Evolutionary conservation across 768 basidiomycete species (phyloP).

Genomic region (Suillus occidentalis): DNA sequence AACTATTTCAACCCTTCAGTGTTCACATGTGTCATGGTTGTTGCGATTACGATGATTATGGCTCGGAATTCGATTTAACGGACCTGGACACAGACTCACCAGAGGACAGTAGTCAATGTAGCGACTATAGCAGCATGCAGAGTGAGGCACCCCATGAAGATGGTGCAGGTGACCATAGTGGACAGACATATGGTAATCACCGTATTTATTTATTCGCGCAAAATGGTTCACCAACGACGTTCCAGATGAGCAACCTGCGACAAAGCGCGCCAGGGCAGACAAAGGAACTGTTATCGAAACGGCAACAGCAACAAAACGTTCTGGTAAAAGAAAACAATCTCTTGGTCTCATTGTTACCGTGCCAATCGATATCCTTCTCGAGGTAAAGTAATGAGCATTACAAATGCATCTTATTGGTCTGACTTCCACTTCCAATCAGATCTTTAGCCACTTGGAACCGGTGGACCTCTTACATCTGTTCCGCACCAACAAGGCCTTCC

Average conservation of each 20-base stretch:
- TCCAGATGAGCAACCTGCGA: background rate
- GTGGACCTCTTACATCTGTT: slow-evolving; percentile 31
- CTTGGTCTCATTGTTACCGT: slow-evolving; percentile 15
- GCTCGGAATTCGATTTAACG: background rate
- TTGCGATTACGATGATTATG: background rate
- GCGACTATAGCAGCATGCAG: background rate
- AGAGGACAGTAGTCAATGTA: background rate
- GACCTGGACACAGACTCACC: background rate
- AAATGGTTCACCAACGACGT: background rate
- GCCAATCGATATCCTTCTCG: slow-evolving; percentile 28
- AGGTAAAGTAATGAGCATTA: slow-evolving; percentile 15
- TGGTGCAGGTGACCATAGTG: background rate
- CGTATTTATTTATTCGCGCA: background rate
- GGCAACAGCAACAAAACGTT: background rate
- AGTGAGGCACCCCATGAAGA: background rate
- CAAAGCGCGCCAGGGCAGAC: background rate
- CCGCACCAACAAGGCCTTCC: slow-evolving; percentile 28
- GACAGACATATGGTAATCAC: background rate
- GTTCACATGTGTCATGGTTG: background rate
- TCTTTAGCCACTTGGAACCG: slow-evolving; percentile 29
- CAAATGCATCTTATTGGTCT: background rate
- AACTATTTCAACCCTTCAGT: background rate
- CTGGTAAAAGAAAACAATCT: slow-evolving; percentile 6
- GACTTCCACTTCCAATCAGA: slow-evolving; percentile 16
- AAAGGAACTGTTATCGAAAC: background rate